A percentile compares a stretch with the other conserved stretches of the same genome.
Evolutionary conservation across 495 filamentous ascomycete genomes (phyloP).

Genomic region (Penicillium crystallinum): DNA sequence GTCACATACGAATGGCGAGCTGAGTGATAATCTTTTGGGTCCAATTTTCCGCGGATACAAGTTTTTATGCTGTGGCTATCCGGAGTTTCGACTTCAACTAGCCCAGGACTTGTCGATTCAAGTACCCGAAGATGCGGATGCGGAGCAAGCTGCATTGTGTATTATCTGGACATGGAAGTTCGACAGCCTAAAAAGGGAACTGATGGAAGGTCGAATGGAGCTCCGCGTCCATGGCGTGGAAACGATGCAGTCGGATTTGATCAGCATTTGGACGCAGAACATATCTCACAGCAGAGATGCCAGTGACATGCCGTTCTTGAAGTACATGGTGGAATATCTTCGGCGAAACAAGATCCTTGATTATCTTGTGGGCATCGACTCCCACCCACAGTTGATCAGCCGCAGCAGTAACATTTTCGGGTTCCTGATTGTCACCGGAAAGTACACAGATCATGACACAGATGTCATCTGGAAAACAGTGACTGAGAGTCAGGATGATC

Average conservation of each 20-base stretch:
- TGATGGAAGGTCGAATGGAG: constrained; percentile 84
- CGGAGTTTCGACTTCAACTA: constrained; percentile 25
- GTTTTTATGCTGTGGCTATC: constrained; percentile 17
- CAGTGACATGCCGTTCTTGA: constrained; percentile 48
- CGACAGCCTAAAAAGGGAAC: constrained; percentile 59
- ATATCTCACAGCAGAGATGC: constrained; percentile 35
- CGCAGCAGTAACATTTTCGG: constrained; percentile 79
- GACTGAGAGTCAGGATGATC: constrained; percentile 75
- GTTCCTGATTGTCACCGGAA: constrained; percentile 77
- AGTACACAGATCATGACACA: constrained; percentile 65
- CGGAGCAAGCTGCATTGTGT: constrained; percentile 32
- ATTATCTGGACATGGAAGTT: constrained; percentile 67
- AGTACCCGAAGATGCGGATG: constrained; percentile 29
- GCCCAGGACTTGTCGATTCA: constrained; percentile 34
- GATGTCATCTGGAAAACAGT: constrained; percentile 84
- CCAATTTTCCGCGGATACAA: constrained; percentile 23
- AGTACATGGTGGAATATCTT: constrained; percentile 62
- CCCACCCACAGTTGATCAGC: constrained; percentile 82
- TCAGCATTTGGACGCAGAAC: constrained; percentile 53
- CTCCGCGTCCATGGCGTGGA: constrained; percentile 69
- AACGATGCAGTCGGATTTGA: constrained; percentile 66
- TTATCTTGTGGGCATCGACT: constrained; percentile 86
- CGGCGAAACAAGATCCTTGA: constrained; percentile 62
- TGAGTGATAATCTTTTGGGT: constrained; percentile 29
- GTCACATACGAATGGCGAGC: constrained; percentile 33